Percentiles rank a stretch among this genome's conserved stretches.
Evolutionary conservation across 805 yeast genomes (phyloP).

Genomic region (Candida argentea): DNA sequence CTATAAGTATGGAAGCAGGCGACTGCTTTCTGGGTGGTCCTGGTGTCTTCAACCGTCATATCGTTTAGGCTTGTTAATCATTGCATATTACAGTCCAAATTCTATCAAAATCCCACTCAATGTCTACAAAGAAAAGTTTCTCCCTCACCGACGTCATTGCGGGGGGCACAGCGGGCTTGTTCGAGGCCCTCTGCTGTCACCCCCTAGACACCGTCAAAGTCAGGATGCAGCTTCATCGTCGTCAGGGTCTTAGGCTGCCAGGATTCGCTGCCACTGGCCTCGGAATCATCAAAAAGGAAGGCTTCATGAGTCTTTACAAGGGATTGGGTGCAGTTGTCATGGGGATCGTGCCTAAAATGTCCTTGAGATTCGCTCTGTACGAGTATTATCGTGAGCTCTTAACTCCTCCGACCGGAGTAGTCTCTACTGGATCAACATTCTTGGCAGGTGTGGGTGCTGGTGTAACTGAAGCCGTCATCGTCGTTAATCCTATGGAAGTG

Average conservation of each 20-base stretch:
- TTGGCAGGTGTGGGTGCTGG: constrained; percentile 97
- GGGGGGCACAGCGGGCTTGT: constrained; percentile 95
- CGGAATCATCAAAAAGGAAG: constrained; percentile 68
- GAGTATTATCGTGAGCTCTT: constrained; percentile 74
- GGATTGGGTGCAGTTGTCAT: constrained; percentile 96
- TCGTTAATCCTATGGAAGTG: constrained; percentile 96
- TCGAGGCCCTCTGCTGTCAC: constrained; percentile 96
- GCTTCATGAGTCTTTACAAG: constrained; percentile 79
- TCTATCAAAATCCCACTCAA: too few relatives aligned
- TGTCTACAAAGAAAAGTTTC: constrained; percentile 23
- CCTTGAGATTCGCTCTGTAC: constrained; percentile 88
- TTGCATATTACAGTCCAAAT: too few relatives aligned
- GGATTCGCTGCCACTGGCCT: constrained; percentile 82
- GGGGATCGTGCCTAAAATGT: constrained; percentile 98
- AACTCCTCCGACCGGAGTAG: constrained; percentile 51
- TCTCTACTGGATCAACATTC: constrained; percentile 68
- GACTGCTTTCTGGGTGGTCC: too few relatives aligned
- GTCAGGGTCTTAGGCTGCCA: constrained; percentile 65
- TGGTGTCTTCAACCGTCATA: too few relatives aligned
- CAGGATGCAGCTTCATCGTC: constrained; percentile 85
- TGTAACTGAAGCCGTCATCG: constrained; percentile 86
- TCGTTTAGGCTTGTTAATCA: too few relatives aligned
- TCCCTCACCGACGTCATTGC: constrained; percentile 64
- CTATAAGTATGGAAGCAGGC: too few relatives aligned
- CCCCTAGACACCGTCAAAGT: constrained; percentile 98